phyloP scores from a whole-genome alignment of 1,284 basidiomycete species.

The Bjerkandera adusta region DNA sequence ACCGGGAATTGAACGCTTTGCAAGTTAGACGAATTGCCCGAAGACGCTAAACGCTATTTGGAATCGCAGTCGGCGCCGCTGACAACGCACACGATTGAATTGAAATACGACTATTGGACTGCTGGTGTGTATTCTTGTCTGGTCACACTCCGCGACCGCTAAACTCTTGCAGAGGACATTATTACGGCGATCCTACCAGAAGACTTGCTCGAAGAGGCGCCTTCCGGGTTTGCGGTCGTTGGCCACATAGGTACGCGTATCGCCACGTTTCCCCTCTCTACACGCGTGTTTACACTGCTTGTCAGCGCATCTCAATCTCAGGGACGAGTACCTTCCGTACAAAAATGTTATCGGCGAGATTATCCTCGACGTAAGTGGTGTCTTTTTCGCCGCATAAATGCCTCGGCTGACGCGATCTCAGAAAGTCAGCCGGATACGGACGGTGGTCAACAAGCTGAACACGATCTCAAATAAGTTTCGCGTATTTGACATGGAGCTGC shows the following conservation, averaged over 20 bases:
- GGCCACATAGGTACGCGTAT: conserved; percentile 82
- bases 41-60: conserved; percentile 54
- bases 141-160: background rate
- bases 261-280: background rate
- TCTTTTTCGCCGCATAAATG: background rate
- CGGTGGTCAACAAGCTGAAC: conserved; percentile 96
- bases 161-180: conserved; percentile 65
- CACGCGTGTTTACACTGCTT: conserved; percentile 1
- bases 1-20: conserved; percentile 22
- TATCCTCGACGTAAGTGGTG: conserved; percentile 76
- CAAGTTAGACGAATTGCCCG: conserved; percentile 67
- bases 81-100: conserved; percentile 55
- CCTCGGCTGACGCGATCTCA: conserved; percentile 29
- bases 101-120: conserved; percentile 86
- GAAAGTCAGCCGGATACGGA: conserved; percentile 83
- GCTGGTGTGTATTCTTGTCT: conserved; percentile 48
- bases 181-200: conserved; percentile 78
- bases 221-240: conserved; percentile 84
- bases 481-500: conserved; percentile 95
- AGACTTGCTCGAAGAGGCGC: conserved; percentile 73
- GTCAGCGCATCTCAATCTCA: conserved; percentile 85
- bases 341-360: conserved; percentile 90
- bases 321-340: conserved; percentile 89
- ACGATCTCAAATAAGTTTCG: conserved; percentile 87
- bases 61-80: conserved; percentile 51